phyloP scores from a whole-genome alignment of 78 protist genomes.

The slime mould (Dictyostelium discoideum) region DNA sequence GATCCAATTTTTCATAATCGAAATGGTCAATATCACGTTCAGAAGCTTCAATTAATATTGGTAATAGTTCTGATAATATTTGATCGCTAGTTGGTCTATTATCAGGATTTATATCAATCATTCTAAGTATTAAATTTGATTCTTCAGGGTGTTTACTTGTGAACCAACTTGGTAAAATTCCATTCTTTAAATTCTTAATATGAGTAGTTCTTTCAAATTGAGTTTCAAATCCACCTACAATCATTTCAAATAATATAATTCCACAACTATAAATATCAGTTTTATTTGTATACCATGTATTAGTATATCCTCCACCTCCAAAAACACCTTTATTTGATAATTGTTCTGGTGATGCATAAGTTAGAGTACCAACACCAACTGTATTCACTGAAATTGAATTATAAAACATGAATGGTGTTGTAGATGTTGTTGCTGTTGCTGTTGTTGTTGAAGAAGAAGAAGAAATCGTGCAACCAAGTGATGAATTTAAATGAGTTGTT shows the following conservation, averaged over 20 bases:
- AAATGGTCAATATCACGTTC: neutral
- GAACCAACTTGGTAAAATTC: constrained; percentile 13
- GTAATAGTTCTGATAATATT: constrained; percentile 5
- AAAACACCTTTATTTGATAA: neutral
- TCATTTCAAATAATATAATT: constrained; percentile 50
- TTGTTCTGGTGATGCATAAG: constrained; percentile 56
- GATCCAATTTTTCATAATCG: constrained; percentile 3
- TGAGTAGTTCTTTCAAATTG: constrained; percentile 30
- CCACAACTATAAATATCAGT: constrained; percentile 69
- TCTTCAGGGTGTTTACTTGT: constrained; percentile 22
- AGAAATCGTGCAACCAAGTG: neutral
- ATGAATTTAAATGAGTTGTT: neutral
- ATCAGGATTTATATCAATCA: constrained; percentile 22
- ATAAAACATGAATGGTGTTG: neutral
- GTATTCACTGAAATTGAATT: constrained; percentile 24
- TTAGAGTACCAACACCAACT: constrained; percentile 37
- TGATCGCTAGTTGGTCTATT: constrained; percentile 27
- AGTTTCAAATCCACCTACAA: constrained; percentile 27
- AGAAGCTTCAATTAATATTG: constrained; percentile 18
- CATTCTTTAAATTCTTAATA: constrained; percentile 39
- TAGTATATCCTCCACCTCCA: neutral
- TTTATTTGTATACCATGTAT: constrained; percentile 35
- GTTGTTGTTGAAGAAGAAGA: neutral
- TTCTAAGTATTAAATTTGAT: neutral
- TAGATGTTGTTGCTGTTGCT: neutral